These are phyloP conservation scores for Cudoniella acicularis DNA, from an alignment of 495 filamentous ascomycete genomes.

Conservation along the genomic window DNA sequence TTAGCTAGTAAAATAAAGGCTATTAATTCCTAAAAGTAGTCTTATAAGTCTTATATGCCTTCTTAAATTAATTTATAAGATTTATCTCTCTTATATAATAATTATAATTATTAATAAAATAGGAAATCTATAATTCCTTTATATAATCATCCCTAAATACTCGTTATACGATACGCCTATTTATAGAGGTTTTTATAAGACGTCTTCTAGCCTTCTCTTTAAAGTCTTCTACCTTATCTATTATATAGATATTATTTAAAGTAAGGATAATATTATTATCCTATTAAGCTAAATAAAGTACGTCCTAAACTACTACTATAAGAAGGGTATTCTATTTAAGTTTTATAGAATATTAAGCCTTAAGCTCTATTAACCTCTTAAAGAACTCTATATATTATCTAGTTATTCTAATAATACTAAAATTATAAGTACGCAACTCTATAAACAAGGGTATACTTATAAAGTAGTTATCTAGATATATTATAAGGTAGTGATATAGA, in stretches of 20 bases:
- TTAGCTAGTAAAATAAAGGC: no score
- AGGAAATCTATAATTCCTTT: no score
- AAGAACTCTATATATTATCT: conserved; percentile 7
- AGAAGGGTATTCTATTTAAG: no score
- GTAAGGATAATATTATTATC: conserved; percentile 18
- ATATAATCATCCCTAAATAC: no score
- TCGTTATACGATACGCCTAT: no score
- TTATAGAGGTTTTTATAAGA: no score
- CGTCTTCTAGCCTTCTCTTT: no score
- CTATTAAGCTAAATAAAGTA: conserved; percentile 10
- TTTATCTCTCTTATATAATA: no score
- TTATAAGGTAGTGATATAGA: neutral
- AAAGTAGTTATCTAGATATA: conserved; percentile 10
- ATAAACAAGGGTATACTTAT: conserved; percentile 1
- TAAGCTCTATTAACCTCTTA: neutral
- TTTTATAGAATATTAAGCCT: conserved; percentile 3
- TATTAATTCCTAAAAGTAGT: no score
- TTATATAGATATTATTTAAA: conserved; percentile 9
- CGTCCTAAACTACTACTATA: conserved; percentile 3
- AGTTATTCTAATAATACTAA: conserved; percentile 6
- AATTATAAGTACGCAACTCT: neutral
- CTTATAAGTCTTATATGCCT: no score
- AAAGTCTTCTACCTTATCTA: neutral
- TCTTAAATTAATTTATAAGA: no score
- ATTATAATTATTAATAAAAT: no score